Conservation (phyloP, 108 stramenopile species). For the Craspedostauros australis region DNA sequence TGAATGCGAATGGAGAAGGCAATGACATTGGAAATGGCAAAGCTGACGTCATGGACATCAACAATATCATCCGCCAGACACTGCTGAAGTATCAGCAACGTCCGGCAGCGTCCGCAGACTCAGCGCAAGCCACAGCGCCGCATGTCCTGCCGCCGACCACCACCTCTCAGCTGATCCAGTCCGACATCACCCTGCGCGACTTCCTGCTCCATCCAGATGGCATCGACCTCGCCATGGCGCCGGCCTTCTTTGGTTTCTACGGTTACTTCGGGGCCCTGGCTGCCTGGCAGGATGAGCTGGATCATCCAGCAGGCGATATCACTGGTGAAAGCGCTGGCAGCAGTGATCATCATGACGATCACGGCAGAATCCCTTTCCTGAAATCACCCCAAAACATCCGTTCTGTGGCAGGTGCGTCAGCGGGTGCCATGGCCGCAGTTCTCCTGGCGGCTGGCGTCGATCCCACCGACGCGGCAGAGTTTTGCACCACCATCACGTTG, state of each 20-base stretch:
- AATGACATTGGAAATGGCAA: no score
- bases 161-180: neutral
- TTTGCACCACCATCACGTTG: conserved; percentile 40
- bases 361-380: no score
- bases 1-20: no score
- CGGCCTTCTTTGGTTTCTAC: conserved; percentile 80
- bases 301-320: no score
- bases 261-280: conserved; percentile 71
- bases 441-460: conserved; percentile 58
- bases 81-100: neutral
- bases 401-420: conserved; percentile 68
- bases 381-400: conserved; percentile 14
- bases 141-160: neutral
- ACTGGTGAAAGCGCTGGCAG: no score
- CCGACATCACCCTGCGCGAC: conserved; percentile 45
- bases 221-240: conserved; percentile 69
- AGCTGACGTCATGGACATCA: no score
- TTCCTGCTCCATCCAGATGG: conserved; percentile 47
- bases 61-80: no score
- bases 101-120: neutral
- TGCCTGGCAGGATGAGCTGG: conserved; percentile 46
- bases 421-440: conserved; percentile 82
- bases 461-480: conserved; percentile 48
- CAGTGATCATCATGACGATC: no score
- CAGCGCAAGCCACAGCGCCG: neutral